Base-by-base conservation (phyloP, 495 filamentous ascomycete genomes). In the Bombardia bombarda region DNA sequence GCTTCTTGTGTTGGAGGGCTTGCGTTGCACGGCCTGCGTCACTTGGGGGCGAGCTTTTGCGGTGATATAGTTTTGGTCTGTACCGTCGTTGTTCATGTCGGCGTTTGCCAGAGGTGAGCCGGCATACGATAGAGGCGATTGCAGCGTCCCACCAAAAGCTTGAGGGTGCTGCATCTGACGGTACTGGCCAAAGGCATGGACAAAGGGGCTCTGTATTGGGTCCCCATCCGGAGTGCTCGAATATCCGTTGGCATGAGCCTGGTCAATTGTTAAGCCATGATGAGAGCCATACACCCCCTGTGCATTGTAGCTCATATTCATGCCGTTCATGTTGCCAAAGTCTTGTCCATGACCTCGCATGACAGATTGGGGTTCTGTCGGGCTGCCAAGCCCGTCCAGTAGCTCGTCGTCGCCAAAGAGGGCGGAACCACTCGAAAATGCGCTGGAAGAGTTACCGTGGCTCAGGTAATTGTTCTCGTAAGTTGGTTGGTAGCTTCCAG, bases 141-240 rank as follows among this genome's bases (percentile, higher is more conserved):
- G 70, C 3, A 77, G 54, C 9, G 72, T 69, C 22, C 41, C 68
- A 40, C 60, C 62, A 45, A 73, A 76, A n/a, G 70, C 58, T 19
- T 77, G 66, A 13, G 73, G 70, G 43, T 72, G 65, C 39, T 74
- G 79, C 68, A 85, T 78, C 30, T 70, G 69, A 21, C 74, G 72
- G 56, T 82, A 87, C 48, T 86, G 84, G 10, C 75, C 70, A 65
- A 87, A 90, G 53, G 75, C 81, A 37, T 86, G 77, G 20, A 83
- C 73, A 50, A 89, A 95, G 0, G 89, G 89, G 54, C 87, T 93
- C 51, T 87, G 82, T 46, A 93, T 89, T 4, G 88, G 87, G 34
- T 83, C 80, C 18, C 86, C 86, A 35, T 95, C 89, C 7, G 88
- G 89, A 3, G 87, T 94, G 51, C 82, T 83, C 21, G 89, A 94